Evolutionary conservation across 495 filamentous ascomycete genomes (phyloP).

Genomic region (Hypoxylon cercidicola): DNA sequence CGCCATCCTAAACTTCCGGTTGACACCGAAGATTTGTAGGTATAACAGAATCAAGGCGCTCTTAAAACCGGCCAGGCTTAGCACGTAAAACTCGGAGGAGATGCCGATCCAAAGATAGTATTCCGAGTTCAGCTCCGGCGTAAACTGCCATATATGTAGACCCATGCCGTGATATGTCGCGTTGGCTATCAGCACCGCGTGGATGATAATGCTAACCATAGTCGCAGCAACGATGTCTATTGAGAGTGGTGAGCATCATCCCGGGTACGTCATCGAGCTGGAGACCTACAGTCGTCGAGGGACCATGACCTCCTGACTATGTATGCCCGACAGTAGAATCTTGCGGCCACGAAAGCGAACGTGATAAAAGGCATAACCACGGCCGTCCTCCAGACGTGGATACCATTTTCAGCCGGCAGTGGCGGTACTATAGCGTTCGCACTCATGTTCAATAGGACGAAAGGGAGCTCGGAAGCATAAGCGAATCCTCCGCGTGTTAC

Average conservation of each 20-base stretch:
- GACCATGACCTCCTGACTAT: conserved; percentile 32
- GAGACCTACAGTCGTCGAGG: conserved; percentile 44
- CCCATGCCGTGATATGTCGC: conserved; percentile 50
- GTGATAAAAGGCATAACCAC: conserved; percentile 46
- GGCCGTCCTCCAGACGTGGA: conserved; percentile 46
- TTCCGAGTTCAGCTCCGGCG: conserved; percentile 44
- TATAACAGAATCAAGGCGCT: conserved; percentile 52
- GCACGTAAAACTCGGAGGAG: conserved; percentile 51
- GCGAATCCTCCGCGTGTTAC: background rate
- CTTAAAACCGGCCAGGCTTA: conserved; percentile 54
- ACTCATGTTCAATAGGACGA: conserved; percentile 28
- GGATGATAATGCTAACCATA: conserved; percentile 43
- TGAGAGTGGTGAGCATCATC: conserved; percentile 14
- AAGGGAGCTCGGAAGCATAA: conserved; percentile 15
- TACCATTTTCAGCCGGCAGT: conserved; percentile 46
- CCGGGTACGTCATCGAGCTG: background rate
- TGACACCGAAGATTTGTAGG: conserved; percentile 51
- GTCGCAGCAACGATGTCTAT: conserved; percentile 44
- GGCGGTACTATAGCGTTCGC: conserved; percentile 33
- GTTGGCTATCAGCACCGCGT: conserved; percentile 42
- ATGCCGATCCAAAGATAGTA: conserved; percentile 53
- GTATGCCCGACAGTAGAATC: conserved; percentile 43
- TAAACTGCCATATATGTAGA: conserved; percentile 48
- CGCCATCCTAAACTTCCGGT: conserved; percentile 48
- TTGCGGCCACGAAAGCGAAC: conserved; percentile 42